Base-by-base conservation (phyloP, 208 protist genomes). In the Crithidia bombi region DNA sequence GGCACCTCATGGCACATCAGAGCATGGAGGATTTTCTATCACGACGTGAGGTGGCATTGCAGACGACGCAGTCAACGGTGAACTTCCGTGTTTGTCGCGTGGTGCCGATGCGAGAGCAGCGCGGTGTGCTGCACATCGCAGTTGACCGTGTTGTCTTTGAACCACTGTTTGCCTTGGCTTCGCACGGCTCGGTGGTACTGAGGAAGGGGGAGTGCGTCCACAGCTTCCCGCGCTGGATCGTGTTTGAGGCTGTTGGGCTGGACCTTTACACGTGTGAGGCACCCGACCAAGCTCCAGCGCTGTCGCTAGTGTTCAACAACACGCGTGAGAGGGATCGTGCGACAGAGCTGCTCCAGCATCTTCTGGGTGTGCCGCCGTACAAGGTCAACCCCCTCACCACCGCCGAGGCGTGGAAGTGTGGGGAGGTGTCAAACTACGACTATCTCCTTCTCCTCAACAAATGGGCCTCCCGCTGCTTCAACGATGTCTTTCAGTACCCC, bases 401-500 rank as follows among this genome's bases (percentile, higher is more conserved):
- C 11, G 59, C 66, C 1, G 50, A 75, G 10, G 28, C 41, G n/a
- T 92, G 86, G 86, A 69, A 79, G 56, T 2, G 35, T 10, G 43
- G 73, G 6, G 32, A 72, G 30, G 17, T 92, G 30, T 76, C 69
- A 17, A 92, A 73, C 38, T 90, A 82, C 58, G 79, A 88, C 19
- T 92, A 92, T 39, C 74, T 92, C 17, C 32, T 78, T 12, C 65
- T 49, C 7, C 58, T 92, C 6, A 92, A 92, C 81, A 82, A 78
- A 52, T 67, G 79, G 51, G 65, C 84, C 1, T 82, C 73, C 11
- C 73, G 87, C n/a, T 80, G 57, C 66, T 32, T 69, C 5, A 69
- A 76, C 28, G 85, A 92, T 50, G 63, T 89, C 6, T 78, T 81
- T 21, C 86, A 92, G 75, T 95, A 98, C 46, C 96, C 95, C 1